phyloP scores from a whole-genome alignment of 2,329 filamentous ascomycete species.

The Lasiodiplodia hormozganensis region DNA sequence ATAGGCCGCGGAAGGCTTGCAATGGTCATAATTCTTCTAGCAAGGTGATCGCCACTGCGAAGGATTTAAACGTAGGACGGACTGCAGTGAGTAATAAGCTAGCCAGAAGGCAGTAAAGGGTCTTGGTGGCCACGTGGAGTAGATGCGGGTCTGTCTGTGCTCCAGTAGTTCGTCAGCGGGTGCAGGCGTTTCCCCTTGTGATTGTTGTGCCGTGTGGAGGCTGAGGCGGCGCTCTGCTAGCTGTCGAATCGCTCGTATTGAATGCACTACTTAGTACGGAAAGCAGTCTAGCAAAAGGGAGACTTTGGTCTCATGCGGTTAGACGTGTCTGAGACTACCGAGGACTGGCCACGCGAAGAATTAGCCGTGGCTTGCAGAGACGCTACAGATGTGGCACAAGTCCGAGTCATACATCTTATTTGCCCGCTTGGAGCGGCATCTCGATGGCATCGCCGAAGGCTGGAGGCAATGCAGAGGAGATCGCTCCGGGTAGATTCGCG shows the following conservation, averaged over 20 bases:
- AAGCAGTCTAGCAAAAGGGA: constrained; percentile 4
- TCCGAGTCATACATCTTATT: constrained; percentile 3
- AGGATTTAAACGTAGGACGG: constrained; percentile 1
- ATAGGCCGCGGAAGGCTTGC: background rate
- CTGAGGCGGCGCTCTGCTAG: constrained; percentile 5
- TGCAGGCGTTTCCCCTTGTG: background rate
- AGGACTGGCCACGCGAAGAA: constrained; percentile 1
- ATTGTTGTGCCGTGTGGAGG: constrained; percentile 12
- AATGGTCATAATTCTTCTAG: background rate
- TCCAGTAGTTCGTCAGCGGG: constrained; percentile 1
- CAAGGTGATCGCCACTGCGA: constrained; percentile 4
- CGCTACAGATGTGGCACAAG: constrained; percentile 6
- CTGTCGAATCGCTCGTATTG: background rate
- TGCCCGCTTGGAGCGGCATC: background rate
- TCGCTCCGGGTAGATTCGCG: constrained; percentile 9
- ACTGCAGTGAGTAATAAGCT: background rate
- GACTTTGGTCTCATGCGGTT: background rate
- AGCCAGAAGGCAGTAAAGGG: constrained; percentile 15
- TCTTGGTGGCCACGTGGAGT: constrained; percentile 19
- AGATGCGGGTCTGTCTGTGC: constrained; percentile 18
- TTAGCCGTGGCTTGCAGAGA: constrained; percentile 9
- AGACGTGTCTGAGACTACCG: background rate
- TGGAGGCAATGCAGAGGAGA: background rate
- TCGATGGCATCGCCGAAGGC: background rate
- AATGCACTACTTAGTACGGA: background rate